Evolutionary conservation across 371 early-diverging fungal genomes (phyloP), one percentile per base, ranked within the genome.

Genomic region (Massospora cicadina): DNA sequence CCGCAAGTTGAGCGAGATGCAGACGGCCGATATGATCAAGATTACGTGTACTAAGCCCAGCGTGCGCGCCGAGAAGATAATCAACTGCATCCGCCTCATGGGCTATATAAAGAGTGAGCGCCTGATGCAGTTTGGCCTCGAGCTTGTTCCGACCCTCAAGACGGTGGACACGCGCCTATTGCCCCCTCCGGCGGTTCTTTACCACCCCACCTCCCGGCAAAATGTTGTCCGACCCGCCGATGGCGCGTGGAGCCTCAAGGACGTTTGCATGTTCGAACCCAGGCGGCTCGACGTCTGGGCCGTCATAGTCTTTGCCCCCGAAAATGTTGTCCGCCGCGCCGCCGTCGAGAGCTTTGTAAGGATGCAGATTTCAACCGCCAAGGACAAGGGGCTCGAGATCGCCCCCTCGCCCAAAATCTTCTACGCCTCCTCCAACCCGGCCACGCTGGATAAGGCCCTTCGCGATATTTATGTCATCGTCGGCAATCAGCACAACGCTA

Each of bases 201-300:
- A 91, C 65, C 25, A 12, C 23, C 79, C 85, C 62, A 71, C 67
- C 5, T 63, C 73, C 33, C 74, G 75, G 1, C 73, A 80, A 33
- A 87, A 88, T 24, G 77, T 85, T 32, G 72, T 90, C 55, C 73
- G 76, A n/a, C 95, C 97, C 13, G 69, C 74, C 24, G 81, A 78
- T 65, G 97, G 95, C 32, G 84, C 87, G 12, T 97, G 96, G 97
- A 93, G 95, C 72, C 75, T 97, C 67, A 78, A 84, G 63, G 88
- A 86, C 66, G 90, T 90, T 75, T 86, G 84, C 74, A 80, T 90
- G 1, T 81, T 79, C 25, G 77, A 78, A 29, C 90, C 90, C 31
- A 86, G 82, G 13, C 79, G 78, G 12, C 79, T 94, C 28, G 77
- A 81, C 24, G 84, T 85, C 25, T 93, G 94, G 95, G 77, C 81